A percentile compares a stretch with the other conserved stretches of the same genome.
Conservation (phyloP, 2,329 filamentous ascomycete species). For the Knufia petricola region DNA sequence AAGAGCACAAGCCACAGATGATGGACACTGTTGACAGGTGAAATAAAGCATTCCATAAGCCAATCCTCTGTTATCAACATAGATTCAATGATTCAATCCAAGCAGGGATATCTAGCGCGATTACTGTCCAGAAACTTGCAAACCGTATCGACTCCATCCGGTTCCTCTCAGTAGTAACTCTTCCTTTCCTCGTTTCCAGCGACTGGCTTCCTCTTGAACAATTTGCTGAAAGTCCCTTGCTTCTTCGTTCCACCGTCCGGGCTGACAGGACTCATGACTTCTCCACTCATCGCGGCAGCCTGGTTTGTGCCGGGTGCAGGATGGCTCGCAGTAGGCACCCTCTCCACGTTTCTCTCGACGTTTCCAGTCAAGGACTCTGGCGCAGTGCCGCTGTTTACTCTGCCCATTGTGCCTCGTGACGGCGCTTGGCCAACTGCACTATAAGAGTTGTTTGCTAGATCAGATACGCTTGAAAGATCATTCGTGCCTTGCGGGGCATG, state of each 20-base stretch:
- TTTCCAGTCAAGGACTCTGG: background rate
- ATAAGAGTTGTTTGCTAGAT: background rate
- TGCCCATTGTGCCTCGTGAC: background rate
- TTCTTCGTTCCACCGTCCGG: background rate
- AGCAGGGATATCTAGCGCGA: too few relatives aligned
- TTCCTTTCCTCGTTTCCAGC: background rate
- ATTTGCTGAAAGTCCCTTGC: constrained; percentile 1
- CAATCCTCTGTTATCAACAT: too few relatives aligned
- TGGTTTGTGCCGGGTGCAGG: background rate
- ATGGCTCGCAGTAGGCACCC: background rate
- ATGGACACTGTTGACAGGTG: too few relatives aligned
- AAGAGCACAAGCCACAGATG: too few relatives aligned
- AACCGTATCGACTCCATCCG: too few relatives aligned
- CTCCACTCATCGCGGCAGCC: constrained; percentile 1
- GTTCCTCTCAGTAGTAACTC: constrained; percentile 7
- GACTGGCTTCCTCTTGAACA: constrained; percentile 7
- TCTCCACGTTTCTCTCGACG: constrained; percentile 3
- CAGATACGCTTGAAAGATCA: background rate
- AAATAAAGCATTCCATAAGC: too few relatives aligned
- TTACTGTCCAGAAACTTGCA: too few relatives aligned
- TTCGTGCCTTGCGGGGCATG: background rate
- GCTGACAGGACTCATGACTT: background rate
- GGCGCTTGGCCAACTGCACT: background rate
- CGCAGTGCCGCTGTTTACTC: constrained; percentile 1
- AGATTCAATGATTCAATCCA: too few relatives aligned